Conservation (phyloP, 352 stramenopile species). For the Globisporangium irregulare region DNA sequence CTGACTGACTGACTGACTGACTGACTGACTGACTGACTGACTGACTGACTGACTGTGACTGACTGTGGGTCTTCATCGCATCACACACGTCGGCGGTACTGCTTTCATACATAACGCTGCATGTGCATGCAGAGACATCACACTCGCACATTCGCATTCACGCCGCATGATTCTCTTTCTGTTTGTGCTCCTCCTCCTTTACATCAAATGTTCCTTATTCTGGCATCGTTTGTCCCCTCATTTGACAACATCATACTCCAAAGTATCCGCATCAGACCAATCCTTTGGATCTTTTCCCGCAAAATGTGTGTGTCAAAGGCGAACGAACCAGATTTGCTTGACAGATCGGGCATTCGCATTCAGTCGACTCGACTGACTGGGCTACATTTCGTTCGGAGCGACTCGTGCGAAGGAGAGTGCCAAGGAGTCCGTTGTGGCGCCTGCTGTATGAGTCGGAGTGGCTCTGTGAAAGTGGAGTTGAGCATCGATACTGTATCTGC, state of each 20-base stretch:
- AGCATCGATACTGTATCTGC: no score
- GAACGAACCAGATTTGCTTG: neutral
- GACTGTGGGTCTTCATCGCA: neutral
- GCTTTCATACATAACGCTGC: neutral
- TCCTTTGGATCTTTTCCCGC: neutral
- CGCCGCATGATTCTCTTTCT: neutral
- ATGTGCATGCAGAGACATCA: neutral
- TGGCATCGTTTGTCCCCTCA: neutral
- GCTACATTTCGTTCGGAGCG: constrained; percentile 10
- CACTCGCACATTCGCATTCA: neutral
- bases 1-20: no score
- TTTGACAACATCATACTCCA: neutral
- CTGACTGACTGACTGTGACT: neutral
- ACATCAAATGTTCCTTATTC: neutral
- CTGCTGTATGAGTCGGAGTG: no score
- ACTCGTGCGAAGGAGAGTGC: neutral
- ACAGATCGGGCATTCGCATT: constrained; percentile 3
- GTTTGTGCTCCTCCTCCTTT: neutral
- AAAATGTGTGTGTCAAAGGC: neutral
- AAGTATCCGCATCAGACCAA: neutral
- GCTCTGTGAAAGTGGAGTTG: no score
- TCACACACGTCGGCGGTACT: neutral
- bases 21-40: neutral
- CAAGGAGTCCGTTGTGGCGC: neutral
- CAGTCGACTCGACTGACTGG: neutral